These are phyloP conservation scores for Macrotyloma uniflorum DNA, from an alignment of 306 rosid species.

Conservation along the genomic window DNA sequence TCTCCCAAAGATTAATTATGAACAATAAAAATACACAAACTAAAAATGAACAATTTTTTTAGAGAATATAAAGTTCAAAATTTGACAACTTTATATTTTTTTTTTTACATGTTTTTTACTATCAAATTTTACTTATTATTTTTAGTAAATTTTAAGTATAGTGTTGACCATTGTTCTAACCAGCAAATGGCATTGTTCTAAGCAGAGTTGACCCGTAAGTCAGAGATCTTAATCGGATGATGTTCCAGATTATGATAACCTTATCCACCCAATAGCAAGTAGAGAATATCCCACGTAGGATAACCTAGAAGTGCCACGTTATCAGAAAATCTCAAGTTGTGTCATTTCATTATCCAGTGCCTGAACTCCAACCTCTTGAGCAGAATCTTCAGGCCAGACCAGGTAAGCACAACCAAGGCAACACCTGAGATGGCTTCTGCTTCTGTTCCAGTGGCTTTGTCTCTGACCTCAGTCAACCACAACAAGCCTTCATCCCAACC, in stretches of 20 bases:
- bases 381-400: neutral
- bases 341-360: conserved; percentile 6
- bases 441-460: conserved; percentile 37
- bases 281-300: conserved; percentile 39
- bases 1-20: neutral
- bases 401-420: conserved; percentile 21
- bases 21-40: too few species aligned
- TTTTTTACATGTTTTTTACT: too few species aligned
- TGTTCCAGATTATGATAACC: conserved; percentile 17
- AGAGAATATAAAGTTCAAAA: too few species aligned
- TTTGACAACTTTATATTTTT: too few species aligned
- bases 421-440: conserved; percentile 42
- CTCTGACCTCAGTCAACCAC: conserved; percentile 37
- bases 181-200: too few species aligned
- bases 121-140: too few species aligned
- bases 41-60: too few species aligned
- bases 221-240: neutral
- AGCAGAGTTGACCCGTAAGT: neutral
- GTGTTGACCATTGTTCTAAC: neutral
- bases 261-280: conserved; percentile 30
- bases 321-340: conserved; percentile 32
- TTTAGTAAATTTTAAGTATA: too few species aligned
- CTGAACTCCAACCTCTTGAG: neutral
- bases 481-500: conserved; percentile 38
- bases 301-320: conserved; percentile 33